phyloP scores from a whole-genome alignment of 2,329 filamentous ascomycete genomes.

The Ophiostoma populinum region DNA sequence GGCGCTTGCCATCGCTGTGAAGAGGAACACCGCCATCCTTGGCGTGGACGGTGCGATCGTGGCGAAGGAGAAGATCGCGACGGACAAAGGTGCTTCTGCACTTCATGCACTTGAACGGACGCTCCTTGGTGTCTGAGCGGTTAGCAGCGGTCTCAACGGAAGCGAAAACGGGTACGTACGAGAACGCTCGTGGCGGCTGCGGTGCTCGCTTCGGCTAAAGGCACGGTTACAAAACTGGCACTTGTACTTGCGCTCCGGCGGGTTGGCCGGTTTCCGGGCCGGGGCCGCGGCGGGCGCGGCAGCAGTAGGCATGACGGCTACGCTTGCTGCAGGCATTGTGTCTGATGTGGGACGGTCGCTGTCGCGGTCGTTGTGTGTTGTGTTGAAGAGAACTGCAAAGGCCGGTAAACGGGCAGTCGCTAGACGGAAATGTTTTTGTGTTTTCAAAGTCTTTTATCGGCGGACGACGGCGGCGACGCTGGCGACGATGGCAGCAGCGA shows the following conservation, averaged over 20 bases:
- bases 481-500: constrained; percentile 14
- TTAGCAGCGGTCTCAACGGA: background rate
- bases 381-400: too few species aligned
- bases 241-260: constrained; percentile 96
- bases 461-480: constrained; percentile 13
- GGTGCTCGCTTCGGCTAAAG: constrained; percentile 93
- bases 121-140: constrained; percentile 78
- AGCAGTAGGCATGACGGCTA: constrained; percentile 45
- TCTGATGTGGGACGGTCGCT: constrained; percentile 17
- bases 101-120: constrained; percentile 97
- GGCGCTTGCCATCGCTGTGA: constrained; percentile 85
- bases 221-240: constrained; percentile 97
- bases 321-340: constrained; percentile 54
- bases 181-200: constrained; percentile 90
- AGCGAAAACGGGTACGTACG: constrained; percentile 51
- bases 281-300: constrained; percentile 45
- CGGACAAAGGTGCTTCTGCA: constrained; percentile 97
- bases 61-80: constrained; percentile 85
- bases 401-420: too few species aligned
- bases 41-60: constrained; percentile 95
- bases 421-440: background rate
- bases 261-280: constrained; percentile 57
- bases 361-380: background rate
- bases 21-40: constrained; percentile 92
- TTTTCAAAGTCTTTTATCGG: constrained; percentile 2